A percentile compares a stretch with the other conserved stretches of the same genome.
Conservation (phyloP, 768 basidiomycete genomes). For the Punctularia strigosozonata region DNA sequence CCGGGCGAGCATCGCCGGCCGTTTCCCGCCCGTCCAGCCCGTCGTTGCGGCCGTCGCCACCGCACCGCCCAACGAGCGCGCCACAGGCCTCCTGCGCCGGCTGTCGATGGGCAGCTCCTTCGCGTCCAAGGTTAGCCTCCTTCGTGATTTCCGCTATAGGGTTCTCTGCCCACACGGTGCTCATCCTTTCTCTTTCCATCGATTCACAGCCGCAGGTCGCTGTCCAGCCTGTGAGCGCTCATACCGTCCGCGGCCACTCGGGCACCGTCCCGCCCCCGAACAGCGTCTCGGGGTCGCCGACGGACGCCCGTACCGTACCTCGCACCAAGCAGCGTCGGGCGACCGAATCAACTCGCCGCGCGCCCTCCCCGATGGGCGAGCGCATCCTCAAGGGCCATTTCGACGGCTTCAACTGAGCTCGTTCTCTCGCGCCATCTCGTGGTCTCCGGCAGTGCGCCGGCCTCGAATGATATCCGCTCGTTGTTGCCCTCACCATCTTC, state of each 20-base stretch:
- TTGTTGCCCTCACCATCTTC: too few relatives aligned
- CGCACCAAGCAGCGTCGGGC: slow-evolving; percentile 37
- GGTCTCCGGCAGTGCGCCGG: too few relatives aligned
- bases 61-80: slow-evolving; percentile 43
- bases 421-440: too few relatives aligned
- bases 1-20: slow-evolving; percentile 47
- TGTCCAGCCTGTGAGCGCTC: too few relatives aligned
- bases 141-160: too few relatives aligned
- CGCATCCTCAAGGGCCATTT: slow-evolving; percentile 86
- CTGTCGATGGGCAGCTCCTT: slow-evolving; percentile 59
- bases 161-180: slow-evolving; percentile 2
- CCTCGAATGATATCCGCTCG: too few relatives aligned
- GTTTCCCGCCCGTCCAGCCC: slow-evolving; percentile 36
- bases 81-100: slow-evolving; percentile 58
- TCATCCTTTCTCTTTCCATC: slow-evolving; percentile 1
- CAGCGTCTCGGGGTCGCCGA: slow-evolving; percentile 16
- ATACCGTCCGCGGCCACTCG: too few relatives aligned
- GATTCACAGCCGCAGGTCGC: too few relatives aligned
- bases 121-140: too few relatives aligned
- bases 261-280: too few relatives aligned
- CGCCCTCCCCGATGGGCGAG: slow-evolving; percentile 86
- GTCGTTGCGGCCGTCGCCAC: slow-evolving; percentile 27
- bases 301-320: slow-evolving; percentile 43
- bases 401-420: slow-evolving; percentile 74
- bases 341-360: slow-evolving; percentile 25